Evolutionary conservation across 2,329 filamentous ascomycete species (phyloP), one percentile per base, ranked within the genome.

Genomic region (Arthrobotrys entomopaga): DNA sequence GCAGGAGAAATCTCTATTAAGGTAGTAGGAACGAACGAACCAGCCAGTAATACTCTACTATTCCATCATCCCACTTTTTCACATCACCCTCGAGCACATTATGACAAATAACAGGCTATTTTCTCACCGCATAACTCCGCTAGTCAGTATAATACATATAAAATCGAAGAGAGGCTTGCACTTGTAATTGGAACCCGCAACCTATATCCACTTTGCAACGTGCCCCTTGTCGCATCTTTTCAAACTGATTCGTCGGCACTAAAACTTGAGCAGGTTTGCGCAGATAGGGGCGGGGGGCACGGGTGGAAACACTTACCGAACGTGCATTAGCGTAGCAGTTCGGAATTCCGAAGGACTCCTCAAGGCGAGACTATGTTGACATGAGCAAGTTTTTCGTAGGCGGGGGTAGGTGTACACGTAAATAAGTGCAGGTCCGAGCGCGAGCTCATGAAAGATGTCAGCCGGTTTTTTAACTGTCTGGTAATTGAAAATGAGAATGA

Each of bases 291-390:
- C 19, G 16, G 64, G 16, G 64, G 64, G 56, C 38, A 15, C 53
- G 16, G 29, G 65, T 61, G 69, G 61, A 73, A 66, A 50, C 26
- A 64, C 15, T 56, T 65, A 66, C 70, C 52, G 52, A 67, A 63
- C 63, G 20, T 67, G 70, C 63, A 64, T 67, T 74, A 74, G 70
- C 70, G 63, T 66, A 74, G 70, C 70, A 74, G 57, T 74, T 74
- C 70, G 70, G 70, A 74, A 67, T 48, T 73, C 46, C 29, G 16
- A 46, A 64, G n/a, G 38, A 29, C 38, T 42, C n/a, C 19, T 43
- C 43, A 53, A 59, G 26, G 53, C 20, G 19, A 22, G 43, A 52
- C 42, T 53, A 7, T 52, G 43, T 48, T 49, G 60, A 40, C 61
- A 19, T 74, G 50, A 53, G 57, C 50, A 60, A 66, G 56, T 61